A percentile compares a stretch with the other conserved stretches of the same genome.
Evolutionary conservation across 1,284 basidiomycete species (phyloP).

Genomic region (Cryptococcus sp.): DNA sequence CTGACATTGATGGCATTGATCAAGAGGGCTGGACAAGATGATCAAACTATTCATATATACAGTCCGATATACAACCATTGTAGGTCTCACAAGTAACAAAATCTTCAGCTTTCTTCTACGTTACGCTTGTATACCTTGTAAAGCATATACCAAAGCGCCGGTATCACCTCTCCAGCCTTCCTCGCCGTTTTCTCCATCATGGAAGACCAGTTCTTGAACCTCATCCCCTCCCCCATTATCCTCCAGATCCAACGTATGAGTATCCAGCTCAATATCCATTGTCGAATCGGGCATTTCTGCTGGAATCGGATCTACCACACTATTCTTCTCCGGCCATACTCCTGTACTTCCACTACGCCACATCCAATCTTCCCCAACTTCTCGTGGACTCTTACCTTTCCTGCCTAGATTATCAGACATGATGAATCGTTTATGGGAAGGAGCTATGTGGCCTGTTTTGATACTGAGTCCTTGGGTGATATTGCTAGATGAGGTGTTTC

Average conservation of each 20-base stretch:
- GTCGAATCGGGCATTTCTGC: not conserved
- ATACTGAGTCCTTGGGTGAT: not conserved
- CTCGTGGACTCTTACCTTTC: slow-evolving; percentile 12
- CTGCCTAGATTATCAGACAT: slow-evolving; percentile 12
- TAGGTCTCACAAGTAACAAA: too few species aligned
- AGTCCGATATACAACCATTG: too few species aligned
- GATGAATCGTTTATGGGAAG: slow-evolving; percentile 20
- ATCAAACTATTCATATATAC: too few species aligned
- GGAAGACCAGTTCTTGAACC: not conserved
- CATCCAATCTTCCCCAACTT: slow-evolving; percentile 28
- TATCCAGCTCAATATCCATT: too few species aligned
- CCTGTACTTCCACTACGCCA: slow-evolving; percentile 14
- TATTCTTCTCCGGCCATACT: slow-evolving; percentile 9
- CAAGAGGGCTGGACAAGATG: too few species aligned
- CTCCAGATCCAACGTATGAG: not conserved
- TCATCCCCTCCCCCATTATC: not conserved
- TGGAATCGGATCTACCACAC: not conserved
- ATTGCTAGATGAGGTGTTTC: slow-evolving; percentile 17
- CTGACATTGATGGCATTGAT: too few species aligned
- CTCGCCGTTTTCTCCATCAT: not conserved
- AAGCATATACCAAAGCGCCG: not conserved
- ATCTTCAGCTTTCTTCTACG: not conserved
- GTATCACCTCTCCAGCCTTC: not conserved
- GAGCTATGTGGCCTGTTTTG: slow-evolving; percentile 10
- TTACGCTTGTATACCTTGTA: not conserved